Conservation (phyloP, 164 flowering plant genomes). For the Nelumbo lutea region DNA sequence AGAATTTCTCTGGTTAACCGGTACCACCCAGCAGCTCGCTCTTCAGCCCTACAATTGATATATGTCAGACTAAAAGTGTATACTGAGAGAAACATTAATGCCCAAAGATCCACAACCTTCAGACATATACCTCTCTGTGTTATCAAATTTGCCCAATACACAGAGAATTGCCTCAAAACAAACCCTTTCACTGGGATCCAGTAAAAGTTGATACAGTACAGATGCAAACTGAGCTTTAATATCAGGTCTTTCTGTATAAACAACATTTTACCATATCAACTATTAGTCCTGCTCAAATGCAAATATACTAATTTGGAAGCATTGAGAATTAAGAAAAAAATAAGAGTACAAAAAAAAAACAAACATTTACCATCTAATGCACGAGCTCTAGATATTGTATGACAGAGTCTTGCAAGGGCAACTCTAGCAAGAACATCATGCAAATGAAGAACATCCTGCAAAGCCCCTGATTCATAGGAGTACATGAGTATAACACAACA, state of each 20-base stretch:
- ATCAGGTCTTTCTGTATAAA: constrained; percentile 82
- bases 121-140: constrained; percentile 60
- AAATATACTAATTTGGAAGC: not conserved
- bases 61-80: not conserved
- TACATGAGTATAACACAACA: constrained; percentile 1
- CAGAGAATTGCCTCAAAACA: constrained; percentile 97
- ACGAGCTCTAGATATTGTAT: constrained; percentile 82
- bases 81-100: not conserved
- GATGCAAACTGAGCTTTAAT: constrained; percentile 84
- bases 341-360: not conserved
- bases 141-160: constrained; percentile 83
- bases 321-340: not conserved
- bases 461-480: constrained; percentile 56
- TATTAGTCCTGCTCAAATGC: not conserved
- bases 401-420: constrained; percentile 86
- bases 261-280: constrained; percentile 11
- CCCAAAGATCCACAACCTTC: not conserved
- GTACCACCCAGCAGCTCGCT: constrained; percentile 97
- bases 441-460: constrained; percentile 93
- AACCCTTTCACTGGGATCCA: constrained; percentile 98
- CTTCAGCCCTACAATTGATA: constrained; percentile 64
- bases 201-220: constrained; percentile 89
- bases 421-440: constrained; percentile 99
- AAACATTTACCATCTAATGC: constrained; percentile 73
- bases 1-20: constrained; percentile 93